These are phyloP conservation scores for Calycina marina DNA, from an alignment of 2,329 filamentous ascomycete species.

Conservation along the genomic window DNA sequence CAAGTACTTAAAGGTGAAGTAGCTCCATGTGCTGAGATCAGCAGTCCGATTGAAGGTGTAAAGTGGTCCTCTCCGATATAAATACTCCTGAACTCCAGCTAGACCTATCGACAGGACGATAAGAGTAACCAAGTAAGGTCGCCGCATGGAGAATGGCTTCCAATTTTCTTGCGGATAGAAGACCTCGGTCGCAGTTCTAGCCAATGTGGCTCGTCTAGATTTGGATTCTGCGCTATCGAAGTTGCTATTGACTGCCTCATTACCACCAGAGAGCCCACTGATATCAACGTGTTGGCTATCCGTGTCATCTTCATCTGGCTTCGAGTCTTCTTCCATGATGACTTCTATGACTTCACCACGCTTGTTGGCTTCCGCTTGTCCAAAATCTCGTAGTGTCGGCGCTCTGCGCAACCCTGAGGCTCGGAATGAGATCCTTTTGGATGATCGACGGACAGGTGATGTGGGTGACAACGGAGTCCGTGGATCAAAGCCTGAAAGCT, in stretches of 20 bases:
- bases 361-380: constrained; percentile 43
- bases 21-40: constrained; percentile 35
- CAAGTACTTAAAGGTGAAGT: constrained; percentile 49
- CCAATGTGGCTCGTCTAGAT: constrained; percentile 10
- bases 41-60: constrained; percentile 32
- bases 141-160: constrained; percentile 51
- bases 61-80: constrained; percentile 33
- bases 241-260: constrained; percentile 6
- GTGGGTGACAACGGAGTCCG: constrained; percentile 1
- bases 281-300: constrained; percentile 13
- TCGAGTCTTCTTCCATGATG: constrained; percentile 29
- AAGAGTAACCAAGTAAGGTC: constrained; percentile 41
- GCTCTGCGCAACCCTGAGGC: constrained; percentile 16
- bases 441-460: constrained; percentile 8
- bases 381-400: constrained; percentile 33
- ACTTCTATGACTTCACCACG: constrained; percentile 45
- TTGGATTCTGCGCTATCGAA: constrained; percentile 14
- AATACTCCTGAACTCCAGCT: constrained; percentile 36
- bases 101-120: constrained; percentile 38
- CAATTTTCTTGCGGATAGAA: constrained; percentile 51
- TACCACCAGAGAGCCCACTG: constrained; percentile 15
- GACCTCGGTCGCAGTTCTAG: constrained; percentile 29
- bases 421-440: constrained; percentile 13
- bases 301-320: constrained; percentile 3
- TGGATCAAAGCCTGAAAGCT: constrained; percentile 28